Conservation (phyloP, 2,329 filamentous ascomycete species). For the Truncatella angustata region DNA sequence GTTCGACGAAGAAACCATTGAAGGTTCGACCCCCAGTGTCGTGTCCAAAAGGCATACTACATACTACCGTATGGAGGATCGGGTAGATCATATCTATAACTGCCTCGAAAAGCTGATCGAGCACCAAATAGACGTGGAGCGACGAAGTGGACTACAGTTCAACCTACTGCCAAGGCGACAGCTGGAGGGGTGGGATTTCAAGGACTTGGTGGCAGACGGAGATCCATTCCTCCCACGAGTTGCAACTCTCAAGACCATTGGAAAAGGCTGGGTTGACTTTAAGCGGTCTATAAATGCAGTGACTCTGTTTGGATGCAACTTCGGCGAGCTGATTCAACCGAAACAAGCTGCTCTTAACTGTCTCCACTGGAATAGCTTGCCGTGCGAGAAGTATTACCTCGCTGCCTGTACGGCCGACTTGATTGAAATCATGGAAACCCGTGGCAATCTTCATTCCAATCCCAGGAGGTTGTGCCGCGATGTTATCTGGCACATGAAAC, state of each 20-base stretch:
- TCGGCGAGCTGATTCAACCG: conserved; percentile 18
- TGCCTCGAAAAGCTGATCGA: conserved; percentile 27
- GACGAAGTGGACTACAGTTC: conserved; percentile 17
- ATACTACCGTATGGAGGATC: conserved; percentile 22
- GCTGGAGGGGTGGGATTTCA: conserved; percentile 27
- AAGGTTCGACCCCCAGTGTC: no score
- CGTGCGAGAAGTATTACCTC: conserved; percentile 26
- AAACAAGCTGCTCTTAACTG: conserved; percentile 14
- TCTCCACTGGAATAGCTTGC: conserved; percentile 23
- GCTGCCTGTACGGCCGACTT: conserved; percentile 24
- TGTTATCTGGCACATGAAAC: no score
- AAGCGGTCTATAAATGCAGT: conserved; percentile 22
- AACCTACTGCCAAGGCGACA: conserved; percentile 17
- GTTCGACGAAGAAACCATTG: no score
- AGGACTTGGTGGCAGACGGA: conserved; percentile 25
- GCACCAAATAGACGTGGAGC: conserved; percentile 25
- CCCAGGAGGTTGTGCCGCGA: no score
- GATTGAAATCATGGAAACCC: conserved; percentile 23
- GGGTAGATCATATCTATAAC: conserved; percentile 23
- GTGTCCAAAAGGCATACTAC: neutral
- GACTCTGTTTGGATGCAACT: conserved; percentile 18
- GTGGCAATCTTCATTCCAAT: conserved; percentile 14
- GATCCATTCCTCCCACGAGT: conserved; percentile 22
- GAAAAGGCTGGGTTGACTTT: conserved; percentile 30
- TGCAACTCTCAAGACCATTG: conserved; percentile 16